phyloP scores from a whole-genome alignment of 371 early-diverging fungal species.

The Paramicrosporidium saccamoebae region DNA sequence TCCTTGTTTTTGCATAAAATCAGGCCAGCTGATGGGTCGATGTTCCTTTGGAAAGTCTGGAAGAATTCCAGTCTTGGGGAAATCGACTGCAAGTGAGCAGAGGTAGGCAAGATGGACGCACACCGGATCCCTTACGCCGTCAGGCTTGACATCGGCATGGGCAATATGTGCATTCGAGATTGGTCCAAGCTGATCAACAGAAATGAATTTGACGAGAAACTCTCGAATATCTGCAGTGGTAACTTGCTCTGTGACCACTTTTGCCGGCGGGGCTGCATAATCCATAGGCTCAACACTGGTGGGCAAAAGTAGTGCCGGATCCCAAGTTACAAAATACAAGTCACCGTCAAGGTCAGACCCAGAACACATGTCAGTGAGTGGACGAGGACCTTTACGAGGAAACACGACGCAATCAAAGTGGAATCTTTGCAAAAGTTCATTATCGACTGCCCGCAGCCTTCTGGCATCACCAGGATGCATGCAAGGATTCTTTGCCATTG shows the following conservation, averaged over 20 bases:
- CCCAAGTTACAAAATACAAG: conserved; percentile 31
- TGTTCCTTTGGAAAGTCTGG: conserved; percentile 6
- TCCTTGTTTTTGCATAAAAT: conserved; percentile 36
- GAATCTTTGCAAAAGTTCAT: conserved; percentile 14
- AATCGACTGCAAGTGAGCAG: conserved; percentile 27
- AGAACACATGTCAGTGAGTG: conserved; percentile 33
- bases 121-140: conserved; percentile 12
- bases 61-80: conserved; percentile 22
- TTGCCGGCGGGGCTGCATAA: conserved; percentile 10
- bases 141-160: conserved; percentile 12
- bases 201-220: conserved; percentile 37
- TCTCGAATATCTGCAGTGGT: conserved; percentile 13
- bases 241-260: conserved; percentile 8
- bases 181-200: conserved; percentile 26
- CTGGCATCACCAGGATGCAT: conserved; percentile 56
- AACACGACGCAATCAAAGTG: conserved; percentile 42
- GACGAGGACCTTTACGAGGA: conserved; percentile 24
- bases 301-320: conserved; percentile 15
- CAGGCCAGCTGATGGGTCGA: conserved; percentile 17
- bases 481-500: conserved; percentile 27
- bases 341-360: conserved; percentile 70
- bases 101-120: conserved; percentile 23
- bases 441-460: conserved; percentile 21
- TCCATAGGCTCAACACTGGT: conserved; percentile 14
- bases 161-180: conserved; percentile 42